These are phyloP conservation scores for Ballota nigra DNA, from an alignment of 257 asterid genomes.

Conservation along the genomic window DNA sequence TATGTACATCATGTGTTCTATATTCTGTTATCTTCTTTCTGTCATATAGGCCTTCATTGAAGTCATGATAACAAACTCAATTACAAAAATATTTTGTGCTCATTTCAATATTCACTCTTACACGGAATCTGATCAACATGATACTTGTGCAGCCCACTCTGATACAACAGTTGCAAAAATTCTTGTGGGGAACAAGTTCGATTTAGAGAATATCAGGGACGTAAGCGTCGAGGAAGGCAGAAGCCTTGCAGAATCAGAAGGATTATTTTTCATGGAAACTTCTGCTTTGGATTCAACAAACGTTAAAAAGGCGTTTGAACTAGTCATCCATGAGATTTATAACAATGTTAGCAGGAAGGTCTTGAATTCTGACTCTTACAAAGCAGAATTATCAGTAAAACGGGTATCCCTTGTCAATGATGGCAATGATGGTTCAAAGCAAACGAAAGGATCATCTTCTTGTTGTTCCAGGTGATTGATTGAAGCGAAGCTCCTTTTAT, in stretches of 20 bases:
- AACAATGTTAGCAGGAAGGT: conserved; percentile 62
- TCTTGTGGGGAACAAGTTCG: conserved; percentile 60
- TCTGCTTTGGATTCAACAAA: conserved; percentile 61
- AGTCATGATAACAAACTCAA: not conserved
- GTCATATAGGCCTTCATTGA: not conserved
- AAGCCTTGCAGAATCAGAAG: conserved; percentile 60
- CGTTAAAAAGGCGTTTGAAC: conserved; percentile 51
- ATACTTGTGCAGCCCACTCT: conserved; percentile 51
- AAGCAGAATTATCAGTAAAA: conserved; percentile 53
- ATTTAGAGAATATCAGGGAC: conserved; percentile 50
- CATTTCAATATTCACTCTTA: not conserved
- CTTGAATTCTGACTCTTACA: conserved; percentile 63
- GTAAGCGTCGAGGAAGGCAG: conserved; percentile 60
- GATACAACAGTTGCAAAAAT: conserved; percentile 59
- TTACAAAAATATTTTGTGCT: not conserved
- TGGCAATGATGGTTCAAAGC: conserved; percentile 40
- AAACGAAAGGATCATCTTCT: conserved; percentile 38
- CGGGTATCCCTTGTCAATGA: conserved; percentile 50
- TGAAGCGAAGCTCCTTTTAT: not conserved
- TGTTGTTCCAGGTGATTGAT: conserved; percentile 64
- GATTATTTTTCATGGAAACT: conserved; percentile 66
- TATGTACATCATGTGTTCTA: not conserved
- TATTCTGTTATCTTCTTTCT: not conserved
- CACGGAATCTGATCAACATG: not conserved
- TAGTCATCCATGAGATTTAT: conserved; percentile 57